These are phyloP conservation scores for Coprinellus micaceus DNA, from an alignment of 768 basidiomycete genomes.

Conservation along the genomic window DNA sequence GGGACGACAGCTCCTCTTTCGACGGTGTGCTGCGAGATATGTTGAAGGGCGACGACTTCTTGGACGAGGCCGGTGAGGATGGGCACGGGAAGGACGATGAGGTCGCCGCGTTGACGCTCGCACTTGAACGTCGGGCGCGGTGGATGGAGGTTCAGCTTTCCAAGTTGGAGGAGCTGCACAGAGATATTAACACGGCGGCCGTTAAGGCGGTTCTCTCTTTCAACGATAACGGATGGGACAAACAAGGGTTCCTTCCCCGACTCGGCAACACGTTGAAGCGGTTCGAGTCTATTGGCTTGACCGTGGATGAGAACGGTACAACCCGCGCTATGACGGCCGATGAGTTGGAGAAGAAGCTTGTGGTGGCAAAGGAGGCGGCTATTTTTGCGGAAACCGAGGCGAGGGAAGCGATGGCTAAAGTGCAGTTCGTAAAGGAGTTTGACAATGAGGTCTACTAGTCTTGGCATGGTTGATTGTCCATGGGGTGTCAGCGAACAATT, in stretches of 20 bases:
- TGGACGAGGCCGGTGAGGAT: slow-evolving; percentile 71
- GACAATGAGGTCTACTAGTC: slow-evolving; percentile 5
- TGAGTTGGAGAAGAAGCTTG: slow-evolving; percentile 73
- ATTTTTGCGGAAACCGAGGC: slow-evolving; percentile 72
- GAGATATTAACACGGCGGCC: slow-evolving; percentile 86
- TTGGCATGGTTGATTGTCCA: not conserved
- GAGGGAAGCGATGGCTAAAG: slow-evolving; percentile 67
- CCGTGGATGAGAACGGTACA: slow-evolving; percentile 42
- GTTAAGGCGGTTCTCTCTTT: slow-evolving; percentile 77
- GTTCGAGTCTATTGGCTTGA: slow-evolving; percentile 63
- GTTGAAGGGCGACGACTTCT: slow-evolving; percentile 84
- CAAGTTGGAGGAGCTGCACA: slow-evolving; percentile 84
- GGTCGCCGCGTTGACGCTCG: slow-evolving; percentile 77
- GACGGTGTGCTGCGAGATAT: slow-evolving; percentile 84
- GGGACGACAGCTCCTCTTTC: slow-evolving; percentile 88
- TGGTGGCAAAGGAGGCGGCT: slow-evolving; percentile 66
- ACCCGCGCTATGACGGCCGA: slow-evolving; percentile 56
- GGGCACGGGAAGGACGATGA: slow-evolving; percentile 71
- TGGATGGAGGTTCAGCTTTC: slow-evolving; percentile 93
- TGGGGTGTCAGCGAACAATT: too few relatives aligned
- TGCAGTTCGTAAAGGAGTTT: slow-evolving; percentile 43
- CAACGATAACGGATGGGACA: slow-evolving; percentile 86
- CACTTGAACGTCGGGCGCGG: slow-evolving; percentile 82
- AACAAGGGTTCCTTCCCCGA: slow-evolving; percentile 63
- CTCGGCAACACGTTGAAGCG: slow-evolving; percentile 61